Percentiles rank a stretch among this genome's conserved stretches.
Evolutionary conservation across 2,329 filamentous ascomycete genomes (phyloP).

Genomic region (Penicillium expansum): DNA sequence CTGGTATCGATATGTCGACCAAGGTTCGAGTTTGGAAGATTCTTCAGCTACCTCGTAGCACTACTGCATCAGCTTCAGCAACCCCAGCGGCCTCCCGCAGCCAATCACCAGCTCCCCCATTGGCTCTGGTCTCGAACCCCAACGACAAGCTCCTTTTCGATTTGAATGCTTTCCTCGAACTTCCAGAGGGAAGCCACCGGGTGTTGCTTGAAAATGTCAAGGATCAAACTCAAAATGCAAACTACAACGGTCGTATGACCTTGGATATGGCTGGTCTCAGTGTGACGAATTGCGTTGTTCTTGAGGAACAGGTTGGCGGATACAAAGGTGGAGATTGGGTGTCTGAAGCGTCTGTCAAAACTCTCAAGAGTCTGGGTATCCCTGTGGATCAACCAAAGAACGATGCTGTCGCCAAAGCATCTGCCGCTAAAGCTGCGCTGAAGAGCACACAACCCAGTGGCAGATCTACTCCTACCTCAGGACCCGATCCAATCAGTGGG

Average conservation of each 20-base stretch:
- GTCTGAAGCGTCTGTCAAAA: constrained; percentile 49
- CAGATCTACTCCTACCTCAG: constrained; percentile 66
- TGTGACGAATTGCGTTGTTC: constrained; percentile 72
- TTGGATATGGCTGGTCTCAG: constrained; percentile 66
- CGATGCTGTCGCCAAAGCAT: constrained; percentile 27
- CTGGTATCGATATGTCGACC: constrained; percentile 64
- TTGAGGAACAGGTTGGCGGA: constrained; percentile 70
- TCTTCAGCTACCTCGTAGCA: constrained; percentile 44
- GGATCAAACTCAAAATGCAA: constrained; percentile 70
- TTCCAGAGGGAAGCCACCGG: constrained; percentile 63
- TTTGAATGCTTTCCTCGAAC: constrained; percentile 59
- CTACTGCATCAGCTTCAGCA: constrained; percentile 43
- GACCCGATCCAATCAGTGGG: constrained; percentile 50
- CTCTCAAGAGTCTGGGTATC: constrained; percentile 52
- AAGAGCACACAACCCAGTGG: constrained; percentile 52
- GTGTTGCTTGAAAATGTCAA: constrained; percentile 60
- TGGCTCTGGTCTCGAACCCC: constrained; percentile 42
- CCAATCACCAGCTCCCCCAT: constrained; percentile 45
- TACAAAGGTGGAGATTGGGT: constrained; percentile 54
- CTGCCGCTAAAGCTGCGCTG: constrained; percentile 31
- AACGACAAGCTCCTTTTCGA: constrained; percentile 59
- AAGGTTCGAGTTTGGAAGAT: constrained; percentile 78
- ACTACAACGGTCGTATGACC: constrained; percentile 72
- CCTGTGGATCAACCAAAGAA: constrained; percentile 36
- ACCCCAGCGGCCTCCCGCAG: constrained; percentile 46